These are phyloP conservation scores for Gossypium davidsonii DNA, from an alignment of 441 rosid species.

Conservation along the genomic window DNA sequence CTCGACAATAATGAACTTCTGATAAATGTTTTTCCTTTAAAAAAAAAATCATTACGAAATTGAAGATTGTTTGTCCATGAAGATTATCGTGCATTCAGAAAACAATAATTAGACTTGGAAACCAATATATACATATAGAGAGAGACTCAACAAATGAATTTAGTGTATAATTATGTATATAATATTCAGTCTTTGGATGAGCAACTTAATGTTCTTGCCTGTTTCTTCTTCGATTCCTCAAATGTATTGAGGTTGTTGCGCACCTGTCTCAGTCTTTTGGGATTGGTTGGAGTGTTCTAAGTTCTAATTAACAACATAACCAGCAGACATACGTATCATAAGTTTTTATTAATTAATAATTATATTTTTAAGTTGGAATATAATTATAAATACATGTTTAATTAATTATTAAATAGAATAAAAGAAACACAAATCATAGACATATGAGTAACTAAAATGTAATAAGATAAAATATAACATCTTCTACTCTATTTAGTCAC, in stretches of 20 bases:
- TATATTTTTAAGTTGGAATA: too few relatives aligned
- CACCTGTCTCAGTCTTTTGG: neutral
- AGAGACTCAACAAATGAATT: neutral
- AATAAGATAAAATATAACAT: too few relatives aligned
- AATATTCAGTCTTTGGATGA: neutral
- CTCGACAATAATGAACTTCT: neutral
- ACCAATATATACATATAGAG: neutral
- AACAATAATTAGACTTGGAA: neutral
- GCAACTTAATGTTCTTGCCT: neutral
- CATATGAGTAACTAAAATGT: too few relatives aligned
- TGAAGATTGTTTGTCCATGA: neutral
- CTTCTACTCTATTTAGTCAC: too few relatives aligned
- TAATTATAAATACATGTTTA: too few relatives aligned
- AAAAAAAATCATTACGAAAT: neutral
- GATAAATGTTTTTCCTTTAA: neutral
- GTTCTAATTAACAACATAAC: neutral
- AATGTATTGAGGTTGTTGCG: neutral
- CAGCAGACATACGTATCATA: neutral
- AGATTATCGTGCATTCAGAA: neutral
- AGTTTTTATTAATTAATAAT: neutral
- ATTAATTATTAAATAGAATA: too few relatives aligned
- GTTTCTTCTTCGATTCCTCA: neutral
- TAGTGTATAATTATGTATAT: neutral
- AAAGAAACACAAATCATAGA: too few relatives aligned
- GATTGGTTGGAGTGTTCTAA: neutral